phyloP scores from a whole-genome alignment of 2,329 filamentous ascomycete genomes.

The Aspergillus pseudoglaucus region DNA sequence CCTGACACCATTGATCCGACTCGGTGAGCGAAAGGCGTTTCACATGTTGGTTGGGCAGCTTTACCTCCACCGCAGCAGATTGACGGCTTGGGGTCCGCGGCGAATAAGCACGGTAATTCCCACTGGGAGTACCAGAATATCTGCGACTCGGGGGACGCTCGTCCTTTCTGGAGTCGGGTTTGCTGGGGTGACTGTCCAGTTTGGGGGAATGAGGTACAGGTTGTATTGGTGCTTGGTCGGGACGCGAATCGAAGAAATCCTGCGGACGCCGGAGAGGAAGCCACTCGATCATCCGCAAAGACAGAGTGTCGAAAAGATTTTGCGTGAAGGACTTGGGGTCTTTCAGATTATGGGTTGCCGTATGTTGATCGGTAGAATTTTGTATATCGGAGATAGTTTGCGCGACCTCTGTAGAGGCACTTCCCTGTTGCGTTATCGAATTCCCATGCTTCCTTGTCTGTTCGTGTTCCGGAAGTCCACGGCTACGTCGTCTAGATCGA shows the following conservation, averaged over 20 bases:
- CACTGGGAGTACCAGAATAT: constrained; percentile 2
- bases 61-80: constrained; percentile 32
- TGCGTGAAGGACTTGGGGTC: constrained; percentile 59
- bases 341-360: constrained; percentile 33
- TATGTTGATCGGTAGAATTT: constrained; percentile 14
- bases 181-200: constrained; percentile 4
- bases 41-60: constrained; percentile 31
- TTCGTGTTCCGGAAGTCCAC: constrained; percentile 15
- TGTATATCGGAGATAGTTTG: constrained; percentile 2
- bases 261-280: constrained; percentile 34
- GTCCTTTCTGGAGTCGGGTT: constrained; percentile 4
- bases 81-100: constrained; percentile 18
- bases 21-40: constrained; percentile 36
- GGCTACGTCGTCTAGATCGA: constrained; percentile 26
- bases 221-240: constrained; percentile 4
- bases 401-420: no score
- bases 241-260: constrained; percentile 12
- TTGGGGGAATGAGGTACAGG: constrained; percentile 8
- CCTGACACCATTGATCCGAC: constrained; percentile 30
- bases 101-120: constrained; percentile 24
- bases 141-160: constrained; percentile 7
- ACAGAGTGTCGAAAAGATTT: constrained; percentile 46
- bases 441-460: neutral
- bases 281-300: constrained; percentile 42
- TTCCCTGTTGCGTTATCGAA: neutral